Conservation (phyloP, 2,329 filamentous ascomycete species). For the Pseudogymnoascus sp. region DNA sequence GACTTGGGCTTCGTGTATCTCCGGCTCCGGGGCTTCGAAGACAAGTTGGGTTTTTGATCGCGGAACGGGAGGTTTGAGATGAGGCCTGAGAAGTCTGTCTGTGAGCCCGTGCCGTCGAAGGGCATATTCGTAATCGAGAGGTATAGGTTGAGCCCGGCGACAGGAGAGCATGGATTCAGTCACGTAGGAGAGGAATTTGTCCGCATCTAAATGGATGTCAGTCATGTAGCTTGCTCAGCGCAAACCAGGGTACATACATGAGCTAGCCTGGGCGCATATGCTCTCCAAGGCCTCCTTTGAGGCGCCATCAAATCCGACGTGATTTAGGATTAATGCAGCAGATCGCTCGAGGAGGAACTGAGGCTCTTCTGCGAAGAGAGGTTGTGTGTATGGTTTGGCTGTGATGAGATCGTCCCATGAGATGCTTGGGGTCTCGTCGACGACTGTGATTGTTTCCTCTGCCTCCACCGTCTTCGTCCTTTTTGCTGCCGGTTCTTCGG, state of each 20-base stretch:
- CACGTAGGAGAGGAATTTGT: slow-evolving; percentile 26
- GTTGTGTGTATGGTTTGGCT: background rate
- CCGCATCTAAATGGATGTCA: slow-evolving; percentile 21
- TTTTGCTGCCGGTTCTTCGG: slow-evolving; percentile 1
- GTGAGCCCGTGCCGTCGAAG: slow-evolving; percentile 46
- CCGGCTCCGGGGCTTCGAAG: slow-evolving; percentile 29
- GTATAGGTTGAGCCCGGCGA: slow-evolving; percentile 44
- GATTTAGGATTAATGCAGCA: slow-evolving; percentile 47
- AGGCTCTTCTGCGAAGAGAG: slow-evolving; percentile 27
- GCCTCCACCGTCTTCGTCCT: background rate
- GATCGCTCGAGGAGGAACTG: slow-evolving; percentile 41
- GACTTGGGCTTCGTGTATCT: slow-evolving; percentile 38
- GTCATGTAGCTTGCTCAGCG: background rate
- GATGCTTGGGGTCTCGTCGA: background rate
- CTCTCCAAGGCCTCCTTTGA: slow-evolving; percentile 51
- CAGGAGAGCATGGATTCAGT: slow-evolving; percentile 28
- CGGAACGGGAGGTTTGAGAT: slow-evolving; percentile 48
- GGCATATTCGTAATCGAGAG: slow-evolving; percentile 50
- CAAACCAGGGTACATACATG: slow-evolving; percentile 39
- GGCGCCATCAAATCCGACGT: slow-evolving; percentile 52
- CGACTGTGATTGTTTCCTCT: background rate
- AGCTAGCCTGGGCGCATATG: slow-evolving; percentile 48
- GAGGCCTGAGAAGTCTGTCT: slow-evolving; percentile 45
- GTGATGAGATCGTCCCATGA: slow-evolving; percentile 5
- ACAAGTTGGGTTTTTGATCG: slow-evolving; percentile 27